Base-by-base conservation (phyloP, 2,329 filamentous ascomycete species). In the Neonectria ditissima region DNA sequence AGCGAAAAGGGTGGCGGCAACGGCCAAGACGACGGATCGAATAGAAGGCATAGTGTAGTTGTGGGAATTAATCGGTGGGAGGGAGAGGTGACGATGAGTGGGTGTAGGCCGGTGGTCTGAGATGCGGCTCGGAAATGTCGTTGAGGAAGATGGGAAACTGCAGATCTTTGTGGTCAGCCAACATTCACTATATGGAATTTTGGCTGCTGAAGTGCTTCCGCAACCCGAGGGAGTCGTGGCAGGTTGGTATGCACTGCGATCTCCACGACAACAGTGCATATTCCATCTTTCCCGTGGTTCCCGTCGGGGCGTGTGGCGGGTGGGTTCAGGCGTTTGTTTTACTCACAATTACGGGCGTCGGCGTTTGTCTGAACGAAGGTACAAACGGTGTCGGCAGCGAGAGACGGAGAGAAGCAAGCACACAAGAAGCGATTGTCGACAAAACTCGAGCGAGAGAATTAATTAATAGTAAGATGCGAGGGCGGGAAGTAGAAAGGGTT, bases 1-100 rank as follows among this genome's bases (percentile, higher is more conserved):
- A 30, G 83, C 79, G 68, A 85, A 76, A 65, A 90, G 78, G 65
- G 84, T 80, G 43, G 84, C 75, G 73, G 86, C 87, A 70, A 85
- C 76, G 67, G 88, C 84, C 78, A 89, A 72, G 68, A 87, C 69
- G 64, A 83, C 79, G 66, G 82, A 78, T 76, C 82, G 85, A 76
- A 88, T 75, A 30, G 85, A 87, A 72, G 81, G 81, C 88, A 90
- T 90, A 39, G 62, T 80, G 70, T 55, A 16, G 54, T 50, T 32
- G 18, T 16, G 30, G 9, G 8, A 47, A 62, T 53, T 62, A 32
- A 48, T 18, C 18, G 37, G 18, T 52, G 16, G 24, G 24, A 10
- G 24, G 22, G 24, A 10, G 24, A 51, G 8, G 43, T 30, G 26
- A 39, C 44, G 52, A 58, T 26, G 39, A 47, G 43, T 59, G 47